These are phyloP conservation scores for Grifola frondosa DNA, from an alignment of 1,284 basidiomycete species.

Conservation along the genomic window DNA sequence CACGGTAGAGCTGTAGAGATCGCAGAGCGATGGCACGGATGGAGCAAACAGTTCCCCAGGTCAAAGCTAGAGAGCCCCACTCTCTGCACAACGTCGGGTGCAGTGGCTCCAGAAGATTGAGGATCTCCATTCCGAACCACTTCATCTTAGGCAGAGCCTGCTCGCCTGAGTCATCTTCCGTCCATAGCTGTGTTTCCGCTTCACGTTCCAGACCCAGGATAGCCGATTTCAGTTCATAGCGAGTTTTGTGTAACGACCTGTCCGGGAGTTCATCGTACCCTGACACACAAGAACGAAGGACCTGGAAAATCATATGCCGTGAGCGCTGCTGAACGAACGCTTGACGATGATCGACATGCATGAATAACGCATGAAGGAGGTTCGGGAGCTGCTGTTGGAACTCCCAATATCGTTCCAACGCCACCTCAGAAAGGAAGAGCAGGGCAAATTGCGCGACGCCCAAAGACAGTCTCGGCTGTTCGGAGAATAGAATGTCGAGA, in stretches of 20 bases:
- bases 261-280: slow-evolving; percentile 68
- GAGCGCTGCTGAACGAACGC: slow-evolving; percentile 71
- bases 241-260: slow-evolving; percentile 45
- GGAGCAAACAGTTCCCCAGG: slow-evolving; percentile 87
- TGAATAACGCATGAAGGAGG: slow-evolving; percentile 80
- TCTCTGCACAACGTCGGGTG: slow-evolving; percentile 67
- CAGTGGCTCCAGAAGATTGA: slow-evolving; percentile 71
- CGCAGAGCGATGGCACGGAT: slow-evolving; percentile 86
- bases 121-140: slow-evolving; percentile 61
- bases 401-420: slow-evolving; percentile 79
- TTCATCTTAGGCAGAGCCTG: slow-evolving; percentile 69
- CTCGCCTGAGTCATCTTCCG: slow-evolving; percentile 59
- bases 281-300: slow-evolving; percentile 76
- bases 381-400: slow-evolving; percentile 68
- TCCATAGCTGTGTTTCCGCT: slow-evolving; percentile 66
- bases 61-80: slow-evolving; percentile 81
- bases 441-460: slow-evolving; percentile 87
- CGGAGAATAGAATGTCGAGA: slow-evolving; percentile 71
- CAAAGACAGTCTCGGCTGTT: slow-evolving; percentile 65
- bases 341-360: slow-evolving; percentile 80
- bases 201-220: slow-evolving; percentile 61
- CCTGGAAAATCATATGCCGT: slow-evolving; percentile 75
- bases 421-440: slow-evolving; percentile 82
- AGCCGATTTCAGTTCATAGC: slow-evolving; percentile 48
- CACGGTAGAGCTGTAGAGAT: slow-evolving; percentile 88